phyloP scores from a whole-genome alignment of 129 eudicot genomes.

The Artemisia tridentata region DNA sequence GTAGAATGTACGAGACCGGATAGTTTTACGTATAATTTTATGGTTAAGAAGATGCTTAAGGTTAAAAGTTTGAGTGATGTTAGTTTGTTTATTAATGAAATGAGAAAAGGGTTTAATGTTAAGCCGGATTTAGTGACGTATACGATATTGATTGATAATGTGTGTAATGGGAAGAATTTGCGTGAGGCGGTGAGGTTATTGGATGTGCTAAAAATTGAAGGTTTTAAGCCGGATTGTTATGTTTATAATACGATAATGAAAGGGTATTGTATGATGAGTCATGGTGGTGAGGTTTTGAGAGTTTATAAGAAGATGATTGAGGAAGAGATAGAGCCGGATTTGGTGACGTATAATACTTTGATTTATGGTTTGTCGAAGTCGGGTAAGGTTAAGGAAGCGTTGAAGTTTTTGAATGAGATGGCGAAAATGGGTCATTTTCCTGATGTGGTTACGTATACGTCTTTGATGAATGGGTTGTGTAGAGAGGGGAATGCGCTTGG shows the following conservation, averaged over 20 bases:
- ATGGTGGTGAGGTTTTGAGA: conserved; percentile 61
- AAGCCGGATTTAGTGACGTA: conserved; percentile 88
- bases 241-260: conserved; percentile 91
- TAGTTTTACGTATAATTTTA: conserved; percentile 60
- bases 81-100: conserved; percentile 53
- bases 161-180: conserved; percentile 75
- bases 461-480: conserved; percentile 96
- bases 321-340: conserved; percentile 75
- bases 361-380: conserved; percentile 80
- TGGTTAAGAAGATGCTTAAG: conserved; percentile 52
- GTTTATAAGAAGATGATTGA: conserved; percentile 80
- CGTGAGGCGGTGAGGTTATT: conserved; percentile 80
- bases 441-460: conserved; percentile 84
- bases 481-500: conserved; percentile 75
- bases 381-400: conserved; percentile 82
- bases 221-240: conserved; percentile 87
- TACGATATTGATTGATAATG: conserved; percentile 91
- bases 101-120: conserved; percentile 46
- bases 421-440: conserved; percentile 68
- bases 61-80: conserved; percentile 47
- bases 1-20: conserved; percentile 57
- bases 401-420: conserved; percentile 63
- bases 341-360: conserved; percentile 72
- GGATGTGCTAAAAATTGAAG: conserved; percentile 55
- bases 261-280: conserved; percentile 77